Conservation (phyloP, 2,329 filamentous ascomycete genomes). For the Aspergillus sp. region DNA sequence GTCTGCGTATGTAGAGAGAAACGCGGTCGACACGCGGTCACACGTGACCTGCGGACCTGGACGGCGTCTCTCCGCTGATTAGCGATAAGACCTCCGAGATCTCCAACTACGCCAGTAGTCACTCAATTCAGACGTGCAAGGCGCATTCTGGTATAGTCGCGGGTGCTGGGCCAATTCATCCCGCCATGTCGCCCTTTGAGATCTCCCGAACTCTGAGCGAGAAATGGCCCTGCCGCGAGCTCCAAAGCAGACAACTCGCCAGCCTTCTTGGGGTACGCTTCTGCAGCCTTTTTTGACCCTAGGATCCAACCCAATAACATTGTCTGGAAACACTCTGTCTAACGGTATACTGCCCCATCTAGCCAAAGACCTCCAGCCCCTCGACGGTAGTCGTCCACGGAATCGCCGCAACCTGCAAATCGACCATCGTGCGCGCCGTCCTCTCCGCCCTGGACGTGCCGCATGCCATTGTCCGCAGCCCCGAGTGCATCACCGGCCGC, state of each 20-base stretch:
- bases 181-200: slow-evolving; percentile 31
- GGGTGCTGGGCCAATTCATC: background rate
- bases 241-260: slow-evolving; percentile 42
- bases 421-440: slow-evolving; percentile 63
- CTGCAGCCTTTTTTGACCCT: background rate
- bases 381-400: slow-evolving; percentile 78
- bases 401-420: slow-evolving; percentile 84
- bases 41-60: background rate
- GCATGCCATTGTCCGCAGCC: slow-evolving; percentile 42
- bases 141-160: too few relatives aligned
- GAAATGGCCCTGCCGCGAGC: slow-evolving; percentile 45
- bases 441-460: slow-evolving; percentile 58
- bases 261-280: slow-evolving; percentile 39
- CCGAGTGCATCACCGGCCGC: slow-evolving; percentile 47
- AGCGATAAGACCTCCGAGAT: background rate
- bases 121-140: too few relatives aligned
- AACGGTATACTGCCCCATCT: background rate
- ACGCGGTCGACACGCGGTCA: background rate
- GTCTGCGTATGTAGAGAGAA: background rate
- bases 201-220: slow-evolving; percentile 34
- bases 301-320: background rate
- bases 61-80: background rate
- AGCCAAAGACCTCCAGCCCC: slow-evolving; percentile 60
- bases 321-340: background rate
- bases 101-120: background rate